These are phyloP conservation scores for Verticillium zaregamsianum DNA, from an alignment of 2,329 filamentous ascomycete genomes.

Conservation along the genomic window DNA sequence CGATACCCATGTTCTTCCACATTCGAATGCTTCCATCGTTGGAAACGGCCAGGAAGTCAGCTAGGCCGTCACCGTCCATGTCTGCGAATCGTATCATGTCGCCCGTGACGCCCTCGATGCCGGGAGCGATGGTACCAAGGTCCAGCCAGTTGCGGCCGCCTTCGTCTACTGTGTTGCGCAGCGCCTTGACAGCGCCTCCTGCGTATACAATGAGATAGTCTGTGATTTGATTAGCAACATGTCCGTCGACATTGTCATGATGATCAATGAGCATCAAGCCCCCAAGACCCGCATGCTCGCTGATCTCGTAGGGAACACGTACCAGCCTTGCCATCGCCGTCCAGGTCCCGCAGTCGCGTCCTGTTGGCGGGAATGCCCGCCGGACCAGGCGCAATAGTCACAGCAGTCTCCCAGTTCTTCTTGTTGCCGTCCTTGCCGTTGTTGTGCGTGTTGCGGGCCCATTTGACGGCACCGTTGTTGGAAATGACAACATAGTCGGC, in stretches of 20 bases:
- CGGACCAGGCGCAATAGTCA: background rate
- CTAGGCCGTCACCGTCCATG: slow-evolving; percentile 11
- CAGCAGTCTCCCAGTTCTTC: slow-evolving; percentile 5
- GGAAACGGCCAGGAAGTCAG: slow-evolving; percentile 12
- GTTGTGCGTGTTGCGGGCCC: slow-evolving; percentile 7
- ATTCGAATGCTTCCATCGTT: slow-evolving; percentile 5
- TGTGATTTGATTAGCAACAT: background rate
- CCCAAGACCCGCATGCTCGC: no score
- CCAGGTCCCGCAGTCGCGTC: background rate
- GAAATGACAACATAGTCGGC: slow-evolving; percentile 12
- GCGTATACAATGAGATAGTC: slow-evolving; percentile 6
- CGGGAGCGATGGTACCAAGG: slow-evolving; percentile 6
- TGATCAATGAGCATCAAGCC: no score
- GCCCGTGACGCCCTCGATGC: slow-evolving; percentile 1
- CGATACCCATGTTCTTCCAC: slow-evolving; percentile 11
- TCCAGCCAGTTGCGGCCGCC: slow-evolving; percentile 2
- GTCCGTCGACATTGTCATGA: no score
- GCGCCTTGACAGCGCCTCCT: slow-evolving; percentile 4
- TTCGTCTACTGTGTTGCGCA: background rate
- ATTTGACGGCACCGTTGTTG: background rate
- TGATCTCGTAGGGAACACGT: background rate
- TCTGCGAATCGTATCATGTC: slow-evolving; percentile 9
- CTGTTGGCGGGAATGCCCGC: background rate
- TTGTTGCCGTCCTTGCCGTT: slow-evolving; percentile 7
- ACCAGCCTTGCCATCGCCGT: background rate